These are phyloP conservation scores for Dendrocalamus sinicus DNA, from an alignment of 176 grass and related monocot species.

Conservation along the genomic window DNA sequence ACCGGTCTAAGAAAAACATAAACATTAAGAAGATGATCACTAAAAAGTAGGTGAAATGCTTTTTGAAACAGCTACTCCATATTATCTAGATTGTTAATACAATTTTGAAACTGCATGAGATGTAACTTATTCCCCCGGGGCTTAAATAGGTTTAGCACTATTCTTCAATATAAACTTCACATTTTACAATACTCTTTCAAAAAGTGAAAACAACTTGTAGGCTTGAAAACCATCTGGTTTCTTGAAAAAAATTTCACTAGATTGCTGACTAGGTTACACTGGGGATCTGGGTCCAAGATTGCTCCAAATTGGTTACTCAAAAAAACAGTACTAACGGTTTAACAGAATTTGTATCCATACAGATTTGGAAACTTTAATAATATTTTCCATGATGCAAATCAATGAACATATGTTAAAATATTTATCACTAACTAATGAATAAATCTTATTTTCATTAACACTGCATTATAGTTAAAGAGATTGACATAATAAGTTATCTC, in stretches of 20 bases:
- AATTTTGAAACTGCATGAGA: background rate
- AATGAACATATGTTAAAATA: background rate
- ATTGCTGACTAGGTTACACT: background rate
- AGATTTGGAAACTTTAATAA: constrained; percentile 8
- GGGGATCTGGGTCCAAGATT: background rate
- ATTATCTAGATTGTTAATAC: background rate
- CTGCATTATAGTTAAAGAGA: background rate
- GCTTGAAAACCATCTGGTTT: background rate
- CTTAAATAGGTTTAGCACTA: background rate
- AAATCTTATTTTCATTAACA: background rate
- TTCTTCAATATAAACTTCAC: constrained; percentile 4
- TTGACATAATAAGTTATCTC: background rate
- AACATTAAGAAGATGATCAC: too few species aligned
- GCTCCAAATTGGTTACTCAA: background rate
- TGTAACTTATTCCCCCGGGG: background rate
- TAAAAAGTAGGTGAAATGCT: background rate
- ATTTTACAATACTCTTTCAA: background rate
- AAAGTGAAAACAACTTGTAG: background rate
- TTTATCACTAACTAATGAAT: background rate
- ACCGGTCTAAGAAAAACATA: background rate
- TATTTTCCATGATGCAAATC: background rate
- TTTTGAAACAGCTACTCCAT: constrained; percentile 14
- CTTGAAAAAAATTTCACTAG: background rate
- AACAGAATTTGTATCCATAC: background rate
- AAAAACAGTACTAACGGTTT: background rate